Evolutionary conservation across 441 rosid species (phyloP).

Genomic region (Corymbia calophylla): DNA sequence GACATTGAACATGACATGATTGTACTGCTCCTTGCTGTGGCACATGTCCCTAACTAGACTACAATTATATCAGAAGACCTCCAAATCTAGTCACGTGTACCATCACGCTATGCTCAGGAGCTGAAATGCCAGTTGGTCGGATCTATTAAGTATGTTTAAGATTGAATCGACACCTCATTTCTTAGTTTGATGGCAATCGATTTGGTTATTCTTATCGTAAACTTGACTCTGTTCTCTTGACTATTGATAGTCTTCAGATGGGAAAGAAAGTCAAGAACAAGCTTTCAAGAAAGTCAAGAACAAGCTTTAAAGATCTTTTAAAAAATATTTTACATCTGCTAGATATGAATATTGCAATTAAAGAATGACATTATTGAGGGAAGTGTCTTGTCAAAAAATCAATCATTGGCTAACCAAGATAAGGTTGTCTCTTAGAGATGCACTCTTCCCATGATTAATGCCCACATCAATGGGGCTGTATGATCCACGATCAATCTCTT

Average conservation of each 20-base stretch:
- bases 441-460: neutral
- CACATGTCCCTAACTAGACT: neutral
- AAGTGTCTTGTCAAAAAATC: neutral
- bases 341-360: neutral
- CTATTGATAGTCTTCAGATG: neutral
- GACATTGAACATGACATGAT: neutral
- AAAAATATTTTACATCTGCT: neutral
- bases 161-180: neutral
- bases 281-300: neutral
- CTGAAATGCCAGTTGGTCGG: neutral
- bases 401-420: neutral
- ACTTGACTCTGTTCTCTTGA: neutral
- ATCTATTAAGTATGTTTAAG: neutral
- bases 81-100: neutral
- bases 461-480: neutral
- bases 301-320: neutral
- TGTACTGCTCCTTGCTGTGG: neutral
- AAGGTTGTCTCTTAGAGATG: neutral
- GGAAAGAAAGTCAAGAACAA: neutral
- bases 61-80: neutral
- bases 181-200: neutral
- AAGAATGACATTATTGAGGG: neutral
- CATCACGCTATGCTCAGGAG: neutral
- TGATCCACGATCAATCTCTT: neutral
- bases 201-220: neutral